Evolutionary conservation across 2,329 filamentous ascomycete species (phyloP).

Genomic region (Pseudocercospora fijiensis): DNA sequence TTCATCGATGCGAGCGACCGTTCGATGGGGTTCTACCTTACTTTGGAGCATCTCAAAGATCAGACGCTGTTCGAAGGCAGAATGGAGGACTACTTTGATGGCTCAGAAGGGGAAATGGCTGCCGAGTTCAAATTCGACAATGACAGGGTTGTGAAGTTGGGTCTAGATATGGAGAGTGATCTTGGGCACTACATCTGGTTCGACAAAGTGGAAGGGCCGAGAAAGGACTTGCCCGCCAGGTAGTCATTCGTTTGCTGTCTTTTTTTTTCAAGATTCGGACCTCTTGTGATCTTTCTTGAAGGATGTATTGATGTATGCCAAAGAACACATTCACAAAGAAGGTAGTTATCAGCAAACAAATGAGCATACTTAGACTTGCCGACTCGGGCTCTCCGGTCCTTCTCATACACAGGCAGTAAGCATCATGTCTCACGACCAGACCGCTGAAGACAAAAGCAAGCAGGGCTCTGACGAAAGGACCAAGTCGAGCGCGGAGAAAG

Average conservation of each 20-base stretch:
- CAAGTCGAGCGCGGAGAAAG: neutral
- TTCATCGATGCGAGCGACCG: constrained; percentile 40
- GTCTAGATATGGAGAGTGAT: neutral
- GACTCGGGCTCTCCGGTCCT: neutral
- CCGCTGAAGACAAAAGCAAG: neutral
- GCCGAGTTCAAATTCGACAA: constrained; percentile 4
- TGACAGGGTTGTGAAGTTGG: constrained; percentile 7
- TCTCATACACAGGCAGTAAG: neutral
- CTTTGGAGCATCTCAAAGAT: constrained; percentile 35
- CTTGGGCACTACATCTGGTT: constrained; percentile 1
- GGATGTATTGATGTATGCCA: no score
- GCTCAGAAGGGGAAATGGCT: neutral
- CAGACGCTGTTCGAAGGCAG: constrained; percentile 20
- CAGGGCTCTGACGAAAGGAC: neutral
- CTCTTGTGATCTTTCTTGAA: neutral
- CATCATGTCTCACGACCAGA: neutral
- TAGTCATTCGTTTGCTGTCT: neutral
- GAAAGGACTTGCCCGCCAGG: neutral
- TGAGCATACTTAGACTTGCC: neutral
- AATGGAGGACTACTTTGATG: constrained; percentile 12
- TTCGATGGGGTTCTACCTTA: constrained; percentile 35
- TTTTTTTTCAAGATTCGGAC: neutral
- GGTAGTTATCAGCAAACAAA: neutral
- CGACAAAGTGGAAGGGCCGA: neutral
- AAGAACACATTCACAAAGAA: neutral